A percentile compares a stretch with the other conserved stretches of the same genome.
phyloP scores from a whole-genome alignment of 371 early-diverging fungal genomes.

The Mortierella sp. region DNA sequence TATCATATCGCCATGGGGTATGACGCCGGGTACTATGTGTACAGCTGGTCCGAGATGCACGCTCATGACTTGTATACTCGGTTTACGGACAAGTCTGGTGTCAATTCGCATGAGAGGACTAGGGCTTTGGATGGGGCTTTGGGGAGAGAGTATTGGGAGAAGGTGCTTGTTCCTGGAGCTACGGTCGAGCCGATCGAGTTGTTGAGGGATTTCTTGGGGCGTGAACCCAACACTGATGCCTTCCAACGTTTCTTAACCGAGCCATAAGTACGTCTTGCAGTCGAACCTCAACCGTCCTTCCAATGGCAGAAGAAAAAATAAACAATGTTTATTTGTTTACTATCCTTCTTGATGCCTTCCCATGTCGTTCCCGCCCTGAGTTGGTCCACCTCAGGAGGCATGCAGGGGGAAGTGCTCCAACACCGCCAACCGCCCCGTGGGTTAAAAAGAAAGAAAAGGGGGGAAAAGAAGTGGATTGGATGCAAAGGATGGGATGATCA shows the following conservation, averaged over 20 bases:
- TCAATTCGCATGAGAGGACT: conserved; percentile 17
- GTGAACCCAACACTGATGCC: conserved; percentile 85
- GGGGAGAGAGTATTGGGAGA: conserved; percentile 57
- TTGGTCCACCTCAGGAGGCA: no score
- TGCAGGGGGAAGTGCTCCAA: no score
- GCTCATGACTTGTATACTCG: conserved; percentile 87
- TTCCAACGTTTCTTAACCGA: conserved; percentile 66
- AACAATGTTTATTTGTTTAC: no score
- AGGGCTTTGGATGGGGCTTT: conserved; percentile 33
- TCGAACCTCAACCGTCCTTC: no score
- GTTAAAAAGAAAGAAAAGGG: no score
- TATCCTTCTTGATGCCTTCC: no score
- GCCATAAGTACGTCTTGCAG: conserved; percentile 2
- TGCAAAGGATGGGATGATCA: no score
- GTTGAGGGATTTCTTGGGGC: conserved; percentile 82
- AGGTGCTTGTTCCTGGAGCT: conserved; percentile 40
- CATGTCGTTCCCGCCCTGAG: no score
- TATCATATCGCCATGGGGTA: conserved; percentile 78
- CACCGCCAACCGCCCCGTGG: no score
- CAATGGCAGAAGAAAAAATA: no score
- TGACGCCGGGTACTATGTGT: conserved; percentile 82
- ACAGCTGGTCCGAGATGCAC: conserved; percentile 88
- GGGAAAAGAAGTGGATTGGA: no score
- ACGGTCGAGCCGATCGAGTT: conserved; percentile 78
- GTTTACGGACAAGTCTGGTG: conserved; percentile 21